phyloP scores from a whole-genome alignment of 2,329 filamentous ascomycete genomes.

The Coniochaeta prunicola region DNA sequence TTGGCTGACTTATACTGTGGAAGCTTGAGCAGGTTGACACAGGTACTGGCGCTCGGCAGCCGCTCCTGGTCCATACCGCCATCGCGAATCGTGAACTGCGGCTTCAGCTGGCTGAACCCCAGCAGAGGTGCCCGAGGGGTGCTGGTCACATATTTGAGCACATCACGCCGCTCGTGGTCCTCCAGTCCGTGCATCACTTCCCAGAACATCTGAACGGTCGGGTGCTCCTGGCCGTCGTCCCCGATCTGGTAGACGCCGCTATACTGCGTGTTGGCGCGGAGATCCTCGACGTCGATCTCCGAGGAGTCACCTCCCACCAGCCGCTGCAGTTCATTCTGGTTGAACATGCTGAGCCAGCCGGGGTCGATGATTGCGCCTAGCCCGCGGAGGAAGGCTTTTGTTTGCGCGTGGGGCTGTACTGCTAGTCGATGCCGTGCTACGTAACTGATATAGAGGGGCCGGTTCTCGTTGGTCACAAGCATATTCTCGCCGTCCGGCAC shows the following conservation, averaged over 20 bases:
- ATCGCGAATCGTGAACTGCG: slow-evolving; percentile 85
- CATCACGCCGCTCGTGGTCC: slow-evolving; percentile 72
- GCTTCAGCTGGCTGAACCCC: slow-evolving; percentile 80
- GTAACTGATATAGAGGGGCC: slow-evolving; percentile 88
- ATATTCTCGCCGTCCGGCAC: slow-evolving; percentile 69
- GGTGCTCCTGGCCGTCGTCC: slow-evolving; percentile 81
- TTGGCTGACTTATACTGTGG: slow-evolving; percentile 67
- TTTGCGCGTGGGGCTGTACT: slow-evolving; percentile 72
- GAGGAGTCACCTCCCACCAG: slow-evolving; percentile 83
- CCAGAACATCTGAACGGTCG: slow-evolving; percentile 85
- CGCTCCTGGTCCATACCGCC: slow-evolving; percentile 67
- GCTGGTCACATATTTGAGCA: slow-evolving; percentile 92
- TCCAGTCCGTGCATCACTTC: slow-evolving; percentile 70
- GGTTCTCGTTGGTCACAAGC: slow-evolving; percentile 83
- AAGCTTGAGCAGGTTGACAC: slow-evolving; percentile 89
- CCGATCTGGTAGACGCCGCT: slow-evolving; percentile 83
- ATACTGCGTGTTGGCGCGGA: slow-evolving; percentile 78
- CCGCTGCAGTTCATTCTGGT: slow-evolving; percentile 88
- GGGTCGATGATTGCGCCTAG: slow-evolving; percentile 84
- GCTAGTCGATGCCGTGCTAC: slow-evolving; percentile 83
- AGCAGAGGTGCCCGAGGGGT: slow-evolving; percentile 85
- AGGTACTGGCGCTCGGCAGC: slow-evolving; percentile 89
- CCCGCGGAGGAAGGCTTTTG: slow-evolving; percentile 78
- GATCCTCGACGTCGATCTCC: slow-evolving; percentile 79
- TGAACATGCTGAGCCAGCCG: slow-evolving; percentile 96